Percentiles rank a stretch among this genome's conserved stretches.
Conservation (phyloP, 139 green algal species). For the Tetratostichococcus sp. region DNA sequence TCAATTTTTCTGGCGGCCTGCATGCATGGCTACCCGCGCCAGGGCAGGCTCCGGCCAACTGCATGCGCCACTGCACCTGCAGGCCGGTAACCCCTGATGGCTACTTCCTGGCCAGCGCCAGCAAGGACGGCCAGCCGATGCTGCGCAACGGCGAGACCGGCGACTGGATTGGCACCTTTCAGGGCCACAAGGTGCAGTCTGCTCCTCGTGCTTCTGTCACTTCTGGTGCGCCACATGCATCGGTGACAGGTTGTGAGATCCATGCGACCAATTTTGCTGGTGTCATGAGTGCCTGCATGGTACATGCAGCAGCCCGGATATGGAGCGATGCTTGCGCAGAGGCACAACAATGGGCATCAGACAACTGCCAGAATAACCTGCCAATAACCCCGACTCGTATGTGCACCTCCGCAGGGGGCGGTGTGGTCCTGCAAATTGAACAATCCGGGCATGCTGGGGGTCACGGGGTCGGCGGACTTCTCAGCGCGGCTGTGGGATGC, state of each 20-base stretch:
- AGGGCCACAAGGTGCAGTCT: slow-evolving; percentile 83
- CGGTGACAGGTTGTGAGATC: no score
- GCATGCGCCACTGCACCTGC: no score
- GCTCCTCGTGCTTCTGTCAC: not conserved
- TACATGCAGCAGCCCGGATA: no score
- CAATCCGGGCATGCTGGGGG: slow-evolving; percentile 72
- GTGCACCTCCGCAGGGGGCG: slow-evolving; percentile 54
- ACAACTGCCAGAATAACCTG: no score
- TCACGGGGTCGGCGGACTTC: slow-evolving; percentile 94
- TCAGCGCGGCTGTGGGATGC: slow-evolving; percentile 92
- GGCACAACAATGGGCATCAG: no score
- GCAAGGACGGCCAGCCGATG: slow-evolving; percentile 97
- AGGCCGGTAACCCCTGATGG: slow-evolving; percentile 90
- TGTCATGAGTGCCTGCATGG: no score
- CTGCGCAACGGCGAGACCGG: slow-evolving; percentile 89
- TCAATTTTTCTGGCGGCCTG: not conserved
- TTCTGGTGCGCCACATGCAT: not conserved
- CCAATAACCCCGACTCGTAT: not conserved
- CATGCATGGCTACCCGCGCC: not conserved
- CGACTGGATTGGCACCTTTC: slow-evolving; percentile 98
- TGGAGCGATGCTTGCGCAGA: no score
- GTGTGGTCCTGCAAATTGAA: slow-evolving; percentile 95
- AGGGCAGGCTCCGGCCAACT: no score
- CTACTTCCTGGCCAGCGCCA: slow-evolving; percentile 89
- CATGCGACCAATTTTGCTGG: no score